Evolutionary conservation across 768 basidiomycete species (phyloP), one percentile per base, ranked within the genome.

Genomic region (Zangia roseola): DNA sequence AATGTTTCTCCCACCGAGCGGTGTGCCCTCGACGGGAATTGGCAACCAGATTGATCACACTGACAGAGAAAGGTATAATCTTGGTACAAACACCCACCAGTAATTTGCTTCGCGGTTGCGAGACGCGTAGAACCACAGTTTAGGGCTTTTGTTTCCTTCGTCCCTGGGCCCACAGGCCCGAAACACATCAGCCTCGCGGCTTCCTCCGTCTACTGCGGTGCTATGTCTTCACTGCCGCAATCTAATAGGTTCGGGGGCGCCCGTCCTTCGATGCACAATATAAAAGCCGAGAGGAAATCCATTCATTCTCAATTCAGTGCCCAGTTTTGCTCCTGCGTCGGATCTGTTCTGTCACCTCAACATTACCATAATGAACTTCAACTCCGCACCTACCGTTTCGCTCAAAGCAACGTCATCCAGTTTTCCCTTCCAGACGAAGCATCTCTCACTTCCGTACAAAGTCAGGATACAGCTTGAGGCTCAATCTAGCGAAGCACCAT

Each of bases 401-500:
- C 64, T 75, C 45, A 47, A 62, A n/a, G 62, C 73, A 17, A 64
- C 64, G 14, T n/a, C 59, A 13, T 56, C 47, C 36, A 72, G 73
- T 55, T 74, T 70, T 53, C 69, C 72, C 25, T 71, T 69, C 43
- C 61, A 69, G 24, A 31, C 65, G 10, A 77, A 76, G 49, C 64
- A 66, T 21, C 52, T 78, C 6, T 47, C 62, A 1, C 61, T 78
- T 34, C 47, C 62, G 19, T 52, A 50, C 23, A 62, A 63, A 48
- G 53, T 60, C 47, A 64, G 60, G 28, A 38, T 71, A 17, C 59
- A 58, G n/a, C 58, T 78, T 19, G 73, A 67, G 19, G 48, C 62
- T 6, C 65, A 69, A 42, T 61, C 72, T 4, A 43, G 59, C 13
- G 50, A 60, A 9, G 54, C 63, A 19, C 48, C 61, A 23, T 63